Conservation (phyloP, 306 rosid species). For the Casuarina cunninghamiana region DNA sequence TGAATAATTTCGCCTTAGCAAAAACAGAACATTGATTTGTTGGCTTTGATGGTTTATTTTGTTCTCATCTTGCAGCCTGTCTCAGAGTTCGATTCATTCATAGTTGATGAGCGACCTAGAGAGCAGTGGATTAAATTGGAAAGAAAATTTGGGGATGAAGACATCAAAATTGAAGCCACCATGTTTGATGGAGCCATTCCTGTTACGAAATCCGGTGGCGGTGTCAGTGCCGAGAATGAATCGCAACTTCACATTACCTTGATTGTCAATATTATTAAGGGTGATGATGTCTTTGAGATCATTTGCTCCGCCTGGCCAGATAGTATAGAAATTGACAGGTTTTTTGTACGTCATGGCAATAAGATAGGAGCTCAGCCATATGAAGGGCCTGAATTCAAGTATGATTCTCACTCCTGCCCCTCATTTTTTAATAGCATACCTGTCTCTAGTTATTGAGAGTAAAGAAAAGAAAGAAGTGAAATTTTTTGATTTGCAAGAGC, state of each 20-base stretch:
- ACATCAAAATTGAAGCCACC: conserved; percentile 74
- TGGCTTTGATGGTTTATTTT: not conserved
- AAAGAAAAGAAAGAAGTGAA: not conserved
- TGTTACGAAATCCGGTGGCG: conserved; percentile 37
- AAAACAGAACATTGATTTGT: not conserved
- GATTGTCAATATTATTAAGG: conserved; percentile 62
- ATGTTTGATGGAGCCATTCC: conserved; percentile 68
- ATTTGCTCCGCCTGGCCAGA: conserved; percentile 91
- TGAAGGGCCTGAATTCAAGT: conserved; percentile 79
- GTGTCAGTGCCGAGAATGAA: conserved; percentile 38
- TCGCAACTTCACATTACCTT: conserved; percentile 65
- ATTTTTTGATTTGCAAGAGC: not conserved
- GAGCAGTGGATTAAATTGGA: conserved; percentile 77
- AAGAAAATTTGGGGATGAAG: conserved; percentile 58
- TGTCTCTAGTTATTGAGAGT: not conserved
- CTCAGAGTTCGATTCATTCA: conserved; percentile 53
- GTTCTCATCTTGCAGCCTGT: conserved; percentile 50
- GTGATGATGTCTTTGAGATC: conserved; percentile 53
- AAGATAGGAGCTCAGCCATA: conserved; percentile 55
- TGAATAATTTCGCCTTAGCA: not conserved
- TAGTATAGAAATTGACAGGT: conserved; percentile 53
- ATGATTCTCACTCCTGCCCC: conserved; percentile 27
- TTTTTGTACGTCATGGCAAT: conserved; percentile 32
- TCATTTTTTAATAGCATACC: not conserved
- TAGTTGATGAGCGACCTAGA: conserved; percentile 62